Evolutionary conservation across 306 rosid genomes (phyloP).

Genomic region (Herpetospermum pedunculosum): DNA sequence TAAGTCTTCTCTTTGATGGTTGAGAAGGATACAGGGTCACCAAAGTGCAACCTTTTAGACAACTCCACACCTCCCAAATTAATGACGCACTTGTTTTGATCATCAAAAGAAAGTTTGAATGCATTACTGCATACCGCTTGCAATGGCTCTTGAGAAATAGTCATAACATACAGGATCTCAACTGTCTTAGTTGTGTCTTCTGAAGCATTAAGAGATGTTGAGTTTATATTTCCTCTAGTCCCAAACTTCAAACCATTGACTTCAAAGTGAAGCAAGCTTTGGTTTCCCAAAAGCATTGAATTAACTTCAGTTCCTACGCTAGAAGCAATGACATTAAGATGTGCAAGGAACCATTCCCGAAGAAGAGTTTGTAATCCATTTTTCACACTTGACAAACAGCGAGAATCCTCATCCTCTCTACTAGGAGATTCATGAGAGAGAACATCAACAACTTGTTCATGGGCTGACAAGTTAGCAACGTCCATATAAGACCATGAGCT

Average conservation of each 20-base stretch:
- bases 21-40: constrained; percentile 49
- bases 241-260: constrained; percentile 32
- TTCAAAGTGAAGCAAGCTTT: constrained; percentile 67
- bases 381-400: constrained; percentile 25
- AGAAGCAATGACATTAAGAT: constrained; percentile 53
- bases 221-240: constrained; percentile 26
- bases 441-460: constrained; percentile 38
- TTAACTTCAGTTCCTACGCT: constrained; percentile 41
- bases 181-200: constrained; percentile 28
- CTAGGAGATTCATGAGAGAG: constrained; percentile 34
- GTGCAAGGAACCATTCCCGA: constrained; percentile 56
- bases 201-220: constrained; percentile 25
- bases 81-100: constrained; percentile 20
- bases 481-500: constrained; percentile 32
- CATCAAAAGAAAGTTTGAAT: constrained; percentile 48
- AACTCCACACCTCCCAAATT: constrained; percentile 26
- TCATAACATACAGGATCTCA: constrained; percentile 47
- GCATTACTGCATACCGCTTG: constrained; percentile 31
- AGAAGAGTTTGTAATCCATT: constrained; percentile 54
- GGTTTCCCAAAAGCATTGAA: constrained; percentile 45
- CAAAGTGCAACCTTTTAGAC: constrained; percentile 36
- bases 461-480: constrained; percentile 43
- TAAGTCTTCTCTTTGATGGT: constrained; percentile 38
- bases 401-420: constrained; percentile 35
- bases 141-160: constrained; percentile 35